Conservation (phyloP, 768 basidiomycete genomes). For the Dendrothele bispora region DNA sequence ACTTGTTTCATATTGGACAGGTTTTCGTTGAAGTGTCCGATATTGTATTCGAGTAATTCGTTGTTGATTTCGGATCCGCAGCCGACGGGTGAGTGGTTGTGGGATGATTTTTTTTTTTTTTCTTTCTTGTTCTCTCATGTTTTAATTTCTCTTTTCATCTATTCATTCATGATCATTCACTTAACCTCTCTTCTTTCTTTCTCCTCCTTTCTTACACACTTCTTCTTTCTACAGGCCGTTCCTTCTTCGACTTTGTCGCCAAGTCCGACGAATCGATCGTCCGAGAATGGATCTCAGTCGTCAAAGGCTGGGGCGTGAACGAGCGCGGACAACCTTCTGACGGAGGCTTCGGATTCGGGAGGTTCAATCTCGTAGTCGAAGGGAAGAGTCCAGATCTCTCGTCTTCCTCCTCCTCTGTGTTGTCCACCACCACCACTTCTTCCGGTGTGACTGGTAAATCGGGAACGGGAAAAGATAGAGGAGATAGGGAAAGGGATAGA, state of each 20-base stretch:
- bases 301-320: conserved; percentile 85
- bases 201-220: too few relatives aligned
- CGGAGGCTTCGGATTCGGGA: conserved; percentile 82
- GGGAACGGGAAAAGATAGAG: too few relatives aligned
- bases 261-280: conserved; percentile 65
- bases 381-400: conserved; percentile 62
- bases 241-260: conserved; percentile 76
- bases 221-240: conserved; percentile 62
- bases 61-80: conserved; percentile 62
- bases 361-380: conserved; percentile 54
- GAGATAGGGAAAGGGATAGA: too few relatives aligned
- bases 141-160: too few relatives aligned
- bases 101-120: too few relatives aligned
- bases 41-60: conserved; percentile 76
- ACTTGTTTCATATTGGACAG: conserved; percentile 83
- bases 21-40: conserved; percentile 63
- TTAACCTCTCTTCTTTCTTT: too few relatives aligned
- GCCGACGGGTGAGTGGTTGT: too few relatives aligned
- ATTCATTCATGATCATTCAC: too few relatives aligned
- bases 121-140: too few relatives aligned
- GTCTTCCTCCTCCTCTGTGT: conserved; percentile 4
- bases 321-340: conserved; percentile 82
- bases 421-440: neutral
- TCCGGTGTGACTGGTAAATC: too few relatives aligned
- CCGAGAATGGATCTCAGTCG: conserved; percentile 70